Conservation (phyloP, 2,329 filamentous ascomycete species). For the Pseudogymnoascus sp. region DNA sequence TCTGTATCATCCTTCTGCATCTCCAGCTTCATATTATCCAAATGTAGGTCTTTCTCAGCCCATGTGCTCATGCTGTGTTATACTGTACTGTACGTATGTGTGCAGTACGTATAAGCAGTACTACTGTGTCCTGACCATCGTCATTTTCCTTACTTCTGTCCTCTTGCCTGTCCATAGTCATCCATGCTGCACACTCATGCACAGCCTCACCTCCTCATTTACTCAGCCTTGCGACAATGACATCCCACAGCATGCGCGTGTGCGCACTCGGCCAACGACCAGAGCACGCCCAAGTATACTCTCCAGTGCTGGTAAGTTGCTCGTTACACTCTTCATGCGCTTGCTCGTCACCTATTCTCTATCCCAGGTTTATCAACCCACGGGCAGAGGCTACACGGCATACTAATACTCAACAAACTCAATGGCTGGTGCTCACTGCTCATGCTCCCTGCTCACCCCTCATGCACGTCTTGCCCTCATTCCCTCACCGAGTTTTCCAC, state of each 20-base stretch:
- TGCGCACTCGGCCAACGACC: neutral
- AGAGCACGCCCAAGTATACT: neutral
- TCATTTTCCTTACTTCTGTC: neutral
- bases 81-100: neutral
- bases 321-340: neutral
- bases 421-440: neutral
- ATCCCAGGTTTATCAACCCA: neutral
- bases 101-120: neutral
- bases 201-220: neutral
- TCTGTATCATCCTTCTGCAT: neutral
- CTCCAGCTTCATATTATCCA: neutral
- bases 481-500: neutral
- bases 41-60: conserved; percentile 2
- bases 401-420: neutral
- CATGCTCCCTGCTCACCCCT: neutral
- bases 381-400: neutral
- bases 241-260: neutral
- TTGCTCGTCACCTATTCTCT: neutral
- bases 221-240: neutral
- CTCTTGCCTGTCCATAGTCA: neutral
- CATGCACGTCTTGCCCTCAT: neutral
- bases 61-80: neutral
- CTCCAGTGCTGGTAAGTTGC: neutral
- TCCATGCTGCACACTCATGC: neutral
- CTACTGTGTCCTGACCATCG: neutral